Base-by-base conservation (phyloP, 495 filamentous ascomycete species). In the Cairneyella variabilis region DNA sequence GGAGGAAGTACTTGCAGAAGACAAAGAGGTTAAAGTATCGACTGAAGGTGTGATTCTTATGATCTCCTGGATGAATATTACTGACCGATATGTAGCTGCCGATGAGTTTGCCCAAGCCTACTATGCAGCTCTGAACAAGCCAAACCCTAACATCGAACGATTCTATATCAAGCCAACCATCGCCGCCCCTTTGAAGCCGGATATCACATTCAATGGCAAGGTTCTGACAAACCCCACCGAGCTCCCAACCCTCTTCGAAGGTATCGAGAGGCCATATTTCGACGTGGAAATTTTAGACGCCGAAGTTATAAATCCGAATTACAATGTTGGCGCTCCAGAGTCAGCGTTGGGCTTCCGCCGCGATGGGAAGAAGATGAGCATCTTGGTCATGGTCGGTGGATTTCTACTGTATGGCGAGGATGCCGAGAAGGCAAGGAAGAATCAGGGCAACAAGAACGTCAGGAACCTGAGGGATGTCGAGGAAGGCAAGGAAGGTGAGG, bases 251-350 rank as follows among this genome's bases (percentile, higher is more conserved):
- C 32, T 65, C 6, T 65, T 62, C 32, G 50, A 62, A 20, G 58
- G 43, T 9, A 48, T 62, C 5, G 20, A 40, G 4, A 52, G 55
- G 50, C 25, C 45, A 8, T 49, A 56, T 18, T 65, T 88, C 65
- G 83, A 88, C 39, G 73, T 87, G 3, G 79, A 84, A 57, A 77
- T 74, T 6, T 83, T 79, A 51, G 86, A 93, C 66, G 83, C 79
- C 62, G 87, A 91, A 45, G 77, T 89, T 37, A 70, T 93, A 59
- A 90, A 91, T 67, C 75, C 75, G 17, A 75, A 78, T 53, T 87
- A 81, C 69, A 68, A 64, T 21, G 60, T 70, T 45, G 73, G 65
- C 12, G 68, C 64, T 20, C 66, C 70, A 16, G 65, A 71, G 11
- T 30, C 36, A n/a, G 12, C 38, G 17, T 18, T 55, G 17, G 57